Evolutionary conservation across 495 filamentous ascomycete genomes (phyloP).

Genomic region (Podospora anserina): DNA sequence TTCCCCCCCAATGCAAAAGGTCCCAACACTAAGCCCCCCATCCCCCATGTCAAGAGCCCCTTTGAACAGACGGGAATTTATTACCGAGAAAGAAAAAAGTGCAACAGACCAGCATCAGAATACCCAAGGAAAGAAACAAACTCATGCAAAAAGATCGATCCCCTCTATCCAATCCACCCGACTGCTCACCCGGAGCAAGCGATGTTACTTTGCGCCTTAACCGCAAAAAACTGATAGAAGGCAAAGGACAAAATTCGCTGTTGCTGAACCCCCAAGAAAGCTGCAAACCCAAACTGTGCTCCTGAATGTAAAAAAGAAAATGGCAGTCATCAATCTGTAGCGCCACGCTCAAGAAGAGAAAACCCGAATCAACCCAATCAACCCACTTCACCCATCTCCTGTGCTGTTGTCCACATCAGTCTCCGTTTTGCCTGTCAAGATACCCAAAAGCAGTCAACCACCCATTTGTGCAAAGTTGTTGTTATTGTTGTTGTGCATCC

Average conservation of each 20-base stretch:
- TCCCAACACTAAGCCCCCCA: too few species aligned
- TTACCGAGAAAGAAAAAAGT: not conserved
- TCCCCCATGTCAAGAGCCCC: not conserved
- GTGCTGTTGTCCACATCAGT: not conserved
- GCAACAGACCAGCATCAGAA: not conserved
- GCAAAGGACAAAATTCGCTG: too few species aligned
- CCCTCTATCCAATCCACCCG: too few species aligned
- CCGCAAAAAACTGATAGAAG: too few species aligned
- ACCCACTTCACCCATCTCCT: not conserved
- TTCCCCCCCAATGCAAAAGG: not conserved
- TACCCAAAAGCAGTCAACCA: not conserved
- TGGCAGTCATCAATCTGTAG: not conserved
- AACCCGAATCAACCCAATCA: not conserved
- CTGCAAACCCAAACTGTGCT: too few species aligned
- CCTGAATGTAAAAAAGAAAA: not conserved
- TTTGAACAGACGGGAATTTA: not conserved
- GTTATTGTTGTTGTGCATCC: not conserved
- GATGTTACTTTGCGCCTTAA: too few species aligned
- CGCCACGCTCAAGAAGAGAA: not conserved
- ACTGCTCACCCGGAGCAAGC: too few species aligned
- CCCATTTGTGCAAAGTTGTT: not conserved
- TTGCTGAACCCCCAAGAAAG: too few species aligned
- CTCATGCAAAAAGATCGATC: too few species aligned
- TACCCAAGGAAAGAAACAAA: not conserved
- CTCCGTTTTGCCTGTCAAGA: not conserved